These are phyloP conservation scores for Cladorrhinum samala DNA, from an alignment of 495 filamentous ascomycete genomes.

Conservation along the genomic window DNA sequence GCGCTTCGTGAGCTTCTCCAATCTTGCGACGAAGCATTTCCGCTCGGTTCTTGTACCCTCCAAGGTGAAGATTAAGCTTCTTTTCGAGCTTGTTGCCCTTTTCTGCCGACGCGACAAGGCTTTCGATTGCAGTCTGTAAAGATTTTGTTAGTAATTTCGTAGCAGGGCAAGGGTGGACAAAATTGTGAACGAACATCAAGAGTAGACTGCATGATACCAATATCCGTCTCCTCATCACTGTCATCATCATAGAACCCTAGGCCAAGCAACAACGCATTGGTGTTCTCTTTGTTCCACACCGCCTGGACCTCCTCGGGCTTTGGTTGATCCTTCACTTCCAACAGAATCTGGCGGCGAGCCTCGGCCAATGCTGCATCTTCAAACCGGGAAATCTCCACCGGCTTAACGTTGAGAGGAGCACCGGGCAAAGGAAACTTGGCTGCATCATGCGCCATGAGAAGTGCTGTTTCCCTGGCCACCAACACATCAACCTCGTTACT, in stretches of 20 bases:
- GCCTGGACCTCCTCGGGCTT: constrained; percentile 57
- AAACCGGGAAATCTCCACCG: constrained; percentile 55
- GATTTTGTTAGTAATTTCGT: constrained; percentile 25
- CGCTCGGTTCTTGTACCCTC: constrained; percentile 84
- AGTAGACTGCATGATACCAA: constrained; percentile 53
- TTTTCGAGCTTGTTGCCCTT: constrained; percentile 83
- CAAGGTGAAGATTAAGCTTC: constrained; percentile 80
- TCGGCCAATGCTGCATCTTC: constrained; percentile 66
- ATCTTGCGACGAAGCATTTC: constrained; percentile 78
- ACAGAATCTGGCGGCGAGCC: constrained; percentile 68
- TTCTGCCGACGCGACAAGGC: constrained; percentile 64
- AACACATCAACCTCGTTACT: constrained; percentile 39
- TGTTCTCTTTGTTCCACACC: constrained; percentile 61
- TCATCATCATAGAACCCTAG: constrained; percentile 69
- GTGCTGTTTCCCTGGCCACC: constrained; percentile 68
- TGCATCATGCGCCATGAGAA: constrained; percentile 77
- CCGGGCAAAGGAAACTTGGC: constrained; percentile 63
- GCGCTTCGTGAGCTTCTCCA: constrained; percentile 65
- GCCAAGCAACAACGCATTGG: constrained; percentile 58
- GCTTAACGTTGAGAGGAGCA: constrained; percentile 50
- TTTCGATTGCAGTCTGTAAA: constrained; percentile 61
- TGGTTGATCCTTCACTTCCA: constrained; percentile 59
- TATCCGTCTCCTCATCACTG: constrained; percentile 53
- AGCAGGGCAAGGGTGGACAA: background rate
- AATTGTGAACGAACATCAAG: constrained; percentile 49